Conservation (phyloP, 225 moss, liverwort and hornwort species). For the Rhytidiadelphus loreus region DNA sequence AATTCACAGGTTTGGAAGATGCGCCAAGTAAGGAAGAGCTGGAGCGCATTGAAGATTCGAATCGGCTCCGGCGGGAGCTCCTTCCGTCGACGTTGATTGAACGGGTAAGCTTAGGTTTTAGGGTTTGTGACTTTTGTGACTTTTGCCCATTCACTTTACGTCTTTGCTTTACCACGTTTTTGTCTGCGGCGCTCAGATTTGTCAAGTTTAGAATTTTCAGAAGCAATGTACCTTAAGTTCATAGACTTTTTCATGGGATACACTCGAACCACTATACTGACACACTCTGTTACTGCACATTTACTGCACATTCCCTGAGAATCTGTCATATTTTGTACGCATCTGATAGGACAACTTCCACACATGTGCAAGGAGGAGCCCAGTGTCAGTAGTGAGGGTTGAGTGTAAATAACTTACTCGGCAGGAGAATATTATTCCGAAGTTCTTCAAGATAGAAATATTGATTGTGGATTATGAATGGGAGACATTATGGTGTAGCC, state of each 20-base stretch:
- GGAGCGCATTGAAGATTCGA: conserved; percentile 45
- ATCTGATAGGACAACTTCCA: background rate
- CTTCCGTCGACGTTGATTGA: conserved; percentile 54
- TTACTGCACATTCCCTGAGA: background rate
- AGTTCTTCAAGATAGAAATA: background rate
- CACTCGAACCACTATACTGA: background rate
- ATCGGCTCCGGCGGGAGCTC: conserved; percentile 37
- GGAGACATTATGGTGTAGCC: background rate
- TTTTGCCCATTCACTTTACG: background rate
- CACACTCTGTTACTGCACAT: background rate
- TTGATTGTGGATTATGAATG: background rate
- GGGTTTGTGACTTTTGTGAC: background rate
- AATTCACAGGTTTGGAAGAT: background rate
- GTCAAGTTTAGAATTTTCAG: background rate
- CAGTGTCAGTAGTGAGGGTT: background rate
- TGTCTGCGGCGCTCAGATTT: background rate
- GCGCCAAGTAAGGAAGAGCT: conserved; percentile 20
- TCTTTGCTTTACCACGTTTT: background rate
- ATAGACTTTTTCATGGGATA: background rate
- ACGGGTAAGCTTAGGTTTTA: conserved; percentile 14
- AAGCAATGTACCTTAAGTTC: background rate
- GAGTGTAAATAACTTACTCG: background rate
- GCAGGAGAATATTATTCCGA: background rate
- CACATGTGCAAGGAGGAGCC: background rate
- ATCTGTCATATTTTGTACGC: background rate